Evolutionary conservation across 805 yeast genomes (phyloP), one percentile per base, ranked within the genome.

Genomic region (Schwanniomyces yamadae): DNA sequence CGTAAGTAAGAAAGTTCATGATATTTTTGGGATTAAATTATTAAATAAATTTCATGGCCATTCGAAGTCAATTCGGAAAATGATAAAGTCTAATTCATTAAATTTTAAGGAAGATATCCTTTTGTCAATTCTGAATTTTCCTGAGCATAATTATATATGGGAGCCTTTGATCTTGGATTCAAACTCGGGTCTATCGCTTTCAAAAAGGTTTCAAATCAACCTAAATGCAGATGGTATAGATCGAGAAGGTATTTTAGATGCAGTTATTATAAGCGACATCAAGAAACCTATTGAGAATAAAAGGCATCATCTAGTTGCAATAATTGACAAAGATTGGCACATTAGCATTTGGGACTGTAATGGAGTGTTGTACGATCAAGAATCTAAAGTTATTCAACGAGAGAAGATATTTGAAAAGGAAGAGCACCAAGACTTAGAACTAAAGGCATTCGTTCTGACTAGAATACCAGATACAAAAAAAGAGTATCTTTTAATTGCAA

Each of bases 1-100:
- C 11, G 26, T 31, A 8, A 19, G 23, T 14, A 33, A 23, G 9
- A n/a, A n/a, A n/a, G n/a, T n/a, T n/a, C n/a, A n/a, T n/a, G n/a
- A n/a, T n/a, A 19, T 36, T 7, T 26, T 46, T 9, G 52, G 50
- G 1, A 37, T 54, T 4, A 34, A 31, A 8, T 46, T 67, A 14
- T 25, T 50, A 3, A 50, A 80, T 43, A 80, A 83, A 46, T 76
- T 82, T 36, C 87, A 95, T 1, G 98, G 98, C 1, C 96, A 89
- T 53, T 75, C 78, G 37, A 89, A 89, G 52, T 85, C 96, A 0
- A 80, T 90, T 15, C 78, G 76, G 45, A 72, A 69, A 32, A 57
- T 90, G 3, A 63, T 77, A 12, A 77, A 89, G 48, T 83, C 95
- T 1, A 63, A 78, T 18, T 54, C 65, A 2, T 45, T 55, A 20